Base-by-base conservation (phyloP, 495 filamentous ascomycete genomes). In the Podospora australis region DNA sequence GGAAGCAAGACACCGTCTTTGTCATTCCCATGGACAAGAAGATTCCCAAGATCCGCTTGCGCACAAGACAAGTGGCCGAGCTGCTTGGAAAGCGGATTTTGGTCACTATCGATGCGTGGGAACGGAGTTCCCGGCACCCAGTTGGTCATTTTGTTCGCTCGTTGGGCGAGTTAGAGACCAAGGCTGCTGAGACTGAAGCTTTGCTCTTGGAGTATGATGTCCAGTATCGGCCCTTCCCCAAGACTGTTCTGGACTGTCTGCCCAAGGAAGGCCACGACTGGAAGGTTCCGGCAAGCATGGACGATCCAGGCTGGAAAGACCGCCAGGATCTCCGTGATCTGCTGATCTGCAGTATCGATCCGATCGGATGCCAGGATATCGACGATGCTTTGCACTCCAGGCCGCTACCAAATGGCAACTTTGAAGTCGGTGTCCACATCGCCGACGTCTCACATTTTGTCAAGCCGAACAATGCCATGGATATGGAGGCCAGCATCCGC, bases 361-460 rank as follows among this genome's bases (percentile, higher is more conserved):
- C 92, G 24, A 80, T 88, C 6, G 90, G 89, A 1, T 98, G 92
- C 69, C 90, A 96, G 57, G 92, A 98, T 72, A 98, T 98, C 49
- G 92, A 98, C 56, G 92, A 98, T 70, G 92, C 92, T 9, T 80
- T 98, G 13, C 92, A 98, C 61, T 90, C 92, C 11, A 75, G 82
- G 26, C 73, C 72, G 26, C 70, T 98, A 30, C 86, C 88, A 2
- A 97, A 96, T 57, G 92, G 94, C 20, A 97, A 98, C 63, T 88
- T 83, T 53, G 88, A 97, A 70, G 88, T 97, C 10, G 92, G 92
- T 46, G 92, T 98, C n/a, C 94, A 98, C 62, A 98, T 98, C 63
- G 92, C 92, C 35, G 92, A 98, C 60, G 92, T 98, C 16, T 96
- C 94, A 13, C 88, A 98, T 63, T 97, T 97, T 55, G 94, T 98